Evolutionary conservation across 305 asterid genomes (phyloP).

Genomic region (Solanum hybrid): DNA sequence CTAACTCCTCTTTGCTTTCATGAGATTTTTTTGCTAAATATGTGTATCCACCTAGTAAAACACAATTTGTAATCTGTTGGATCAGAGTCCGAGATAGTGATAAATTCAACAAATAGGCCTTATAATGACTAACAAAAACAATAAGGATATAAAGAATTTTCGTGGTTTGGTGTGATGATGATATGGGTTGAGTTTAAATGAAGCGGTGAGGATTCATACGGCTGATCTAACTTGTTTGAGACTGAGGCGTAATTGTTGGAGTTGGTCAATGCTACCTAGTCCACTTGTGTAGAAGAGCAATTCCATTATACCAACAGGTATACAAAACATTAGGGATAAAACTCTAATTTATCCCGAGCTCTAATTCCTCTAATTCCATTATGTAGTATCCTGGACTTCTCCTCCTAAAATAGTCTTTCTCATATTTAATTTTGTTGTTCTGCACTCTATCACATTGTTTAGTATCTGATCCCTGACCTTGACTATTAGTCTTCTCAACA

Average conservation of each 20-base stretch:
- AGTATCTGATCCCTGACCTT: background rate
- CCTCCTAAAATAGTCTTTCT: background rate
- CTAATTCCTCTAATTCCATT: background rate
- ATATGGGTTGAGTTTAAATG: background rate
- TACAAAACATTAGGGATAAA: background rate
- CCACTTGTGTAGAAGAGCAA: background rate
- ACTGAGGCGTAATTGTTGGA: background rate
- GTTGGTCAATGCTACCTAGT: background rate
- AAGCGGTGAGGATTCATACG: background rate
- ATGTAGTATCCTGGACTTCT: background rate
- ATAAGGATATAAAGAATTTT: background rate
- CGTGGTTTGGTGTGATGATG: background rate
- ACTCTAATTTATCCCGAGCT: background rate
- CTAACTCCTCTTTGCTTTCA: background rate
- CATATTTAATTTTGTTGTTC: background rate
- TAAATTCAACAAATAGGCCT: background rate
- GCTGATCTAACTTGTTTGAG: background rate
- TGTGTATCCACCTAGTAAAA: background rate
- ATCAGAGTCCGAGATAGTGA: background rate
- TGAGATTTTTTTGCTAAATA: background rate
- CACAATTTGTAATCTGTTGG: background rate
- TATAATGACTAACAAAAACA: background rate
- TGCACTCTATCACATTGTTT: background rate
- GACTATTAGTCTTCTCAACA: background rate
- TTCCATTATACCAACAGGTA: background rate